Evolutionary conservation across 208 protist genomes (phyloP).

Genomic region (Crithidia sp.): DNA sequence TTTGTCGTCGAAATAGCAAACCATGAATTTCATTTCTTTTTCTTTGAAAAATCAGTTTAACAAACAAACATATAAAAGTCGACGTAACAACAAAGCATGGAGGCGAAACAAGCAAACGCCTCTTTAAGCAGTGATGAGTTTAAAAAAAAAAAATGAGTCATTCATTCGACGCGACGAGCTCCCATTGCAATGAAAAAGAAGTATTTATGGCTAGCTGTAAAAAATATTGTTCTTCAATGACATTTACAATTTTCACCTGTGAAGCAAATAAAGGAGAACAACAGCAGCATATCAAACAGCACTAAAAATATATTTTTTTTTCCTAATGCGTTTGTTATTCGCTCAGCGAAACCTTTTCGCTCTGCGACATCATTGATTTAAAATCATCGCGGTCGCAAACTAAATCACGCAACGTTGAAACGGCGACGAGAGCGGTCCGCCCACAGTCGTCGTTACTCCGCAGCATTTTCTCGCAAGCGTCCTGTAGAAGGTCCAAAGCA

Average conservation of each 20-base stretch:
- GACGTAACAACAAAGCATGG: too few relatives aligned
- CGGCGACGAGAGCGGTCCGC: slow-evolving; percentile 43
- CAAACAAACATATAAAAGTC: background rate
- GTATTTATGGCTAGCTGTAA: too few relatives aligned
- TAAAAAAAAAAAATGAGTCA: slow-evolving; percentile 4
- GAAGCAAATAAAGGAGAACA: slow-evolving; percentile 3
- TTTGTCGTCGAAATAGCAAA: too few relatives aligned
- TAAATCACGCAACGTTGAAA: slow-evolving; percentile 61
- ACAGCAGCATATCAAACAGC: background rate
- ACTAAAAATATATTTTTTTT: too few relatives aligned
- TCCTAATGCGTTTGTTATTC: slow-evolving; percentile 2
- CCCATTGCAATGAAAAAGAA: too few relatives aligned
- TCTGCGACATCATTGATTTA: slow-evolving; percentile 36
- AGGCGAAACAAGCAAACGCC: too few relatives aligned
- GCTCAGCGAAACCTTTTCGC: slow-evolving; percentile 22
- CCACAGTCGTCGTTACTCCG: slow-evolving; percentile 39
- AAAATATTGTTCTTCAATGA: too few relatives aligned
- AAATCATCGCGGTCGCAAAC: slow-evolving; percentile 49
- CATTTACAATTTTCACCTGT: too few relatives aligned
- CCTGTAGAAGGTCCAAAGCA: slow-evolving; percentile 34
- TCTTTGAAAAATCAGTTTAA: too few relatives aligned
- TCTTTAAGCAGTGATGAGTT: background rate
- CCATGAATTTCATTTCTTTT: too few relatives aligned
- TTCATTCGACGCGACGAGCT: too few relatives aligned
- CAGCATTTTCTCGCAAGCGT: slow-evolving; percentile 33